These are phyloP conservation scores for Candida xyloterini DNA, from an alignment of 805 yeast species.

Conservation along the genomic window DNA sequence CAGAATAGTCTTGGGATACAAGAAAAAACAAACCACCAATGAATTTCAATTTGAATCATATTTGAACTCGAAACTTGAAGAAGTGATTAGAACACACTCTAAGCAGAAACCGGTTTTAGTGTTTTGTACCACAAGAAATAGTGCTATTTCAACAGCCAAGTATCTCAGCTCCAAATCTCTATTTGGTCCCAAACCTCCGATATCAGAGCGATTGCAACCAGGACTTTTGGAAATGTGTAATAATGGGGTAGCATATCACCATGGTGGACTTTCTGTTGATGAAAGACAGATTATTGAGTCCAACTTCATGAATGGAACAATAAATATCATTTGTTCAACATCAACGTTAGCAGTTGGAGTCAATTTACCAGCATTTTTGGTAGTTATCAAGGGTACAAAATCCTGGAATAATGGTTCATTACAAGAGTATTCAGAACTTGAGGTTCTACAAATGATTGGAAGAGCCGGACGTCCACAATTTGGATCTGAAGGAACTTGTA, in stretches of 20 bases:
- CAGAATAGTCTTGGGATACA: slow-evolving; percentile 43
- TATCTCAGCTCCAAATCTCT: slow-evolving; percentile 23
- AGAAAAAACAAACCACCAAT: slow-evolving; percentile 31
- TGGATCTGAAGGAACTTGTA: slow-evolving; percentile 49
- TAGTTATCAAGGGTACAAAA: slow-evolving; percentile 60
- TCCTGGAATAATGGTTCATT: slow-evolving; percentile 50
- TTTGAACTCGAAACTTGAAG: slow-evolving; percentile 40
- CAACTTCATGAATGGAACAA: slow-evolving; percentile 40
- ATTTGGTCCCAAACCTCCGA: slow-evolving; percentile 1
- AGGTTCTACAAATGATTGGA: slow-evolving; percentile 61
- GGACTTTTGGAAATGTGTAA: slow-evolving; percentile 23
- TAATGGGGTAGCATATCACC: slow-evolving; percentile 51
- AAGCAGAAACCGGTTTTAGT: slow-evolving; percentile 44
- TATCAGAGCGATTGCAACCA: slow-evolving; percentile 10
- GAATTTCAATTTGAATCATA: slow-evolving; percentile 46
- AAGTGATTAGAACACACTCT: slow-evolving; percentile 38
- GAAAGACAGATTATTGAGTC: slow-evolving; percentile 48
- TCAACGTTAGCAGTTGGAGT: slow-evolving; percentile 62
- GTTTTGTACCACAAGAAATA: slow-evolving; percentile 53
- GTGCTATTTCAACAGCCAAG: slow-evolving; percentile 46
- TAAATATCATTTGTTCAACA: slow-evolving; percentile 50
- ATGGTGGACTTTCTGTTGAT: slow-evolving; percentile 50
- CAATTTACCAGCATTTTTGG: slow-evolving; percentile 59
- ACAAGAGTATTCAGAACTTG: slow-evolving; percentile 53
- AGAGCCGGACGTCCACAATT: slow-evolving; percentile 63